phyloP scores from a whole-genome alignment of 176 grass and related monocot species.

The Tillandsia fasciculata region DNA sequence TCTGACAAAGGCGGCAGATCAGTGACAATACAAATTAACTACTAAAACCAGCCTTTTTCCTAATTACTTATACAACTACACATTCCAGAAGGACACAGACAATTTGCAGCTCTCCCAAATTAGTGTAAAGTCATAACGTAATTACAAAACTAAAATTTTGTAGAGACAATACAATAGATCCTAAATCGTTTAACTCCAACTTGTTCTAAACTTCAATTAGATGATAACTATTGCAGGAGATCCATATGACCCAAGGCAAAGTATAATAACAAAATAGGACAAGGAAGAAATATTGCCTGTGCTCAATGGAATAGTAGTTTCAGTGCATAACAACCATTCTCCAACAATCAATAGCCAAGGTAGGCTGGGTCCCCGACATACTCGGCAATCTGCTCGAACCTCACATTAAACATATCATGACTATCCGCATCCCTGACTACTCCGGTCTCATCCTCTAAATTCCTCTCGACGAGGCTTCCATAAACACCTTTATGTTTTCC shows the following conservation, averaged over 20 bases:
- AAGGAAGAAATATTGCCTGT: not conserved
- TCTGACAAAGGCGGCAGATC: too few species aligned
- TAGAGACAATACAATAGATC: too few species aligned
- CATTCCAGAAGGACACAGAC: too few species aligned
- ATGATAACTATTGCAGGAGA: not conserved
- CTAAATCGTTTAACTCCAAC: not conserved
- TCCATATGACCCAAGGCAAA: not conserved
- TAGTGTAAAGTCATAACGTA: too few species aligned
- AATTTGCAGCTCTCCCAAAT: too few species aligned
- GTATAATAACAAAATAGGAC: not conserved
- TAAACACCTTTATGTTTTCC: conserved; percentile 83
- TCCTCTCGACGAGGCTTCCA: conserved; percentile 62
- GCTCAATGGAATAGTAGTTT: not conserved
- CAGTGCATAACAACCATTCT: not conserved
- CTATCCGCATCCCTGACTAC: conserved; percentile 65
- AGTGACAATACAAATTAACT: too few species aligned
- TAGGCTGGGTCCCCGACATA: conserved; percentile 68
- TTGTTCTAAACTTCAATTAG: not conserved
- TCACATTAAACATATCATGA: conserved; percentile 61
- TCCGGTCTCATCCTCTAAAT: conserved; percentile 45
- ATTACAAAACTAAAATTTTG: too few species aligned
- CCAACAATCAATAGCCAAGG: conserved; percentile 53
- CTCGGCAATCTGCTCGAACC: conserved; percentile 75
- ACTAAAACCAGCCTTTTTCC: too few species aligned
- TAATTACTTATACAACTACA: too few species aligned